phyloP scores from a whole-genome alignment of 2,329 filamentous ascomycete species.

The Paecilomyces fulvus region DNA sequence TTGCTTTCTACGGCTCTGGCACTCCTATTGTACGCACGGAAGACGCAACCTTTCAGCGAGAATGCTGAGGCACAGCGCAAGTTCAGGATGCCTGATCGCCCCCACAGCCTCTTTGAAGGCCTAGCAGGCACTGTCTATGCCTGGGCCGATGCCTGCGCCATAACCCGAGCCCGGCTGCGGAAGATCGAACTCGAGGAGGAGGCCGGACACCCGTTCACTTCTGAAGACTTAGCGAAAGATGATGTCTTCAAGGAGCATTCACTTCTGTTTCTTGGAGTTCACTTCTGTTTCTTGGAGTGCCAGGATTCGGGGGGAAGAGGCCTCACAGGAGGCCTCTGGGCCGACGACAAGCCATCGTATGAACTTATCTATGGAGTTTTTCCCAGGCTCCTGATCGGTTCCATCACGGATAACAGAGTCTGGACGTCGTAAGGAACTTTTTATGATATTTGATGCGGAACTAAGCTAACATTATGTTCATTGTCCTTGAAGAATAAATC shows the following conservation, averaged over 20 bases:
- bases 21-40: slow-evolving; percentile 28
- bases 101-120: slow-evolving; percentile 33
- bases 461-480: too few species aligned
- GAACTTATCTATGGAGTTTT: background rate
- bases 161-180: slow-evolving; percentile 24
- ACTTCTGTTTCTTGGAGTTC: slow-evolving; percentile 18
- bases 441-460: too few species aligned
- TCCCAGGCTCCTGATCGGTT: too few species aligned
- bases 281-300: slow-evolving; percentile 18
- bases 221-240: slow-evolving; percentile 10
- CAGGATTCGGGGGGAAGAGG: slow-evolving; percentile 20
- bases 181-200: slow-evolving; percentile 21
- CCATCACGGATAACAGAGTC: too few species aligned
- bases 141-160: slow-evolving; percentile 33
- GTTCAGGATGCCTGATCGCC: slow-evolving; percentile 34
- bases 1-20: slow-evolving; percentile 31
- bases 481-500: too few species aligned
- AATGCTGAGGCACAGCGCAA: slow-evolving; percentile 11
- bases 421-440: too few species aligned
- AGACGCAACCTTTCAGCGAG: slow-evolving; percentile 28
- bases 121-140: slow-evolving; percentile 32
- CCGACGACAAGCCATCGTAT: background rate
- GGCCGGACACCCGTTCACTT: background rate
- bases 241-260: slow-evolving; percentile 13
- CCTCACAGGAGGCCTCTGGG: slow-evolving; percentile 14